Evolutionary conservation across 345 rosid species (phyloP).

Genomic region (Erodium maritimum): DNA sequence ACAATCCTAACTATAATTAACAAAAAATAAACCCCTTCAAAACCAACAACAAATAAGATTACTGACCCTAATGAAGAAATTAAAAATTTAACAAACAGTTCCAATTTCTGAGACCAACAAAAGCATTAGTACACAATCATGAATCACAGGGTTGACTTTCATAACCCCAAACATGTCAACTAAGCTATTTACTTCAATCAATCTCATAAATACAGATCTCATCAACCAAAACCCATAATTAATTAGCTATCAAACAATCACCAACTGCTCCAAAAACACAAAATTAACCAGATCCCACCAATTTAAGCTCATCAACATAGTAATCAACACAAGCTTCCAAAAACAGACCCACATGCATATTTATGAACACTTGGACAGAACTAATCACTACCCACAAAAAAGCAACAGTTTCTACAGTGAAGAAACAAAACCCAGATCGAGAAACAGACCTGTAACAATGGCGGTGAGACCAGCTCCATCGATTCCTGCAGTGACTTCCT

Average conservation of each 20-base stretch:
- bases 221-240: neutral
- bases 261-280: neutral
- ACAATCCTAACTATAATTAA: too few species aligned
- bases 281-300: too few species aligned
- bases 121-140: neutral
- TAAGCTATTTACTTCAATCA: too few species aligned
- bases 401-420: neutral
- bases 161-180: too few species aligned
- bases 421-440: neutral
- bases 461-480: conserved; percentile 40
- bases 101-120: too few species aligned
- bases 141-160: neutral
- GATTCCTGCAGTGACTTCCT: conserved; percentile 32
- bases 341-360: neutral
- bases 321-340: too few species aligned
- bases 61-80: too few species aligned
- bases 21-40: too few species aligned
- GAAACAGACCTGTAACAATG: conserved; percentile 25
- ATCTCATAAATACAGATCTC: neutral
- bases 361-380: neutral
- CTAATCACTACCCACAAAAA: neutral
- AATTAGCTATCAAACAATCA: neutral
- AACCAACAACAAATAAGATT: neutral
- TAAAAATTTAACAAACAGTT: too few species aligned
- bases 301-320: too few species aligned